Evolutionary conservation across 2,329 filamentous ascomycete genomes (phyloP).

Genomic region (Colletotrichum graminicola): DNA sequence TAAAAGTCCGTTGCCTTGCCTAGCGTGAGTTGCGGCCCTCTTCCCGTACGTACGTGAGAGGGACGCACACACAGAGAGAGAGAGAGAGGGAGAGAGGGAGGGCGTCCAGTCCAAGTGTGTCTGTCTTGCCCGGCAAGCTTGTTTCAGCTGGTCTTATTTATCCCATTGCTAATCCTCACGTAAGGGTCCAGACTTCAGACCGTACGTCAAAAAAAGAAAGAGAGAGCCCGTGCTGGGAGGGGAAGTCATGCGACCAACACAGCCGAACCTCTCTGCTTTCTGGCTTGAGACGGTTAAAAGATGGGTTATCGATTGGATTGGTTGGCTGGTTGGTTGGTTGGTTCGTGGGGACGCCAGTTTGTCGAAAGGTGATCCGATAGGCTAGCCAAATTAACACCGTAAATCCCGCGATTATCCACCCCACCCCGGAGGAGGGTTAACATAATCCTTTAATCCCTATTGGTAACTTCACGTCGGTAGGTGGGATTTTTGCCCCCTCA

Average conservation of each 20-base stretch:
- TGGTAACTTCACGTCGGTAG: no score
- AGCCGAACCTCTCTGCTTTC: neutral
- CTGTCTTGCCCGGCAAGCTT: no score
- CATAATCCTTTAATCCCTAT: no score
- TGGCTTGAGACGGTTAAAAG: neutral
- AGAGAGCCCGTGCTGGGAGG: neutral
- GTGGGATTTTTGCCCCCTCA: no score
- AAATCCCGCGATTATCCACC: no score
- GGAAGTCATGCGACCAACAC: constrained; percentile 5
- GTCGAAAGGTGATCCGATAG: no score
- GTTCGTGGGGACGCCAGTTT: no score
- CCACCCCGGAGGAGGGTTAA: no score
- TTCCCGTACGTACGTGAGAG: no score
- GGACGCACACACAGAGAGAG: no score
- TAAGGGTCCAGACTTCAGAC: neutral
- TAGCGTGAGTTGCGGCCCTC: neutral
- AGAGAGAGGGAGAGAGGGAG: neutral
- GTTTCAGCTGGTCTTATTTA: constrained; percentile 27
- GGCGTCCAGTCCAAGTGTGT: neutral
- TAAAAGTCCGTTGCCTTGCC: constrained; percentile 22
- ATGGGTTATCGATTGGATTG: no score
- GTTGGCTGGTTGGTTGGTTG: neutral
- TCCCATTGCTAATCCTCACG: constrained; percentile 7
- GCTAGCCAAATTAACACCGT: no score
- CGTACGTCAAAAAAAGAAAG: constrained; percentile 4